Base-by-base conservation (phyloP, 2,329 filamentous ascomycete species). In the Ceratocystis diversiconidia region DNA sequence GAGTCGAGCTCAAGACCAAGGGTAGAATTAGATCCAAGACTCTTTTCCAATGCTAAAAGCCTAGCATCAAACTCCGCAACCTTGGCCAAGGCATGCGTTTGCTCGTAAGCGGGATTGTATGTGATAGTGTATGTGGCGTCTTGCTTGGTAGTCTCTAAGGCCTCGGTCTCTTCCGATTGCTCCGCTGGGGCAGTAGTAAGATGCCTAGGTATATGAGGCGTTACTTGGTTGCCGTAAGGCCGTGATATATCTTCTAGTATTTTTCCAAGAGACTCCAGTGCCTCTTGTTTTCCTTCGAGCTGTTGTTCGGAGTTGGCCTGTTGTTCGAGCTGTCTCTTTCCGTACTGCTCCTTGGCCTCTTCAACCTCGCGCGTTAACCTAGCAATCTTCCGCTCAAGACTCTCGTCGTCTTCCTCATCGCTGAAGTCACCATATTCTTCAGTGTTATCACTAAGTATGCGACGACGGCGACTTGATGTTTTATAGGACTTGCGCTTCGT, bases 31-130 rank as follows among this genome's bases (percentile, higher is more conserved):
- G 96, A 82, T 8, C 94, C 94, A 32, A 99, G 82, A 1, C 86
- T 83, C 70, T 85, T 85, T 77, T 99, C 94, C 61, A 99, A 79
- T 36, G 88, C 78, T 2, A 87, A 78, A 22, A 99, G 82, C 4
- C 94, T 85, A 36, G 84, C 82, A 73, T 97, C 92, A 71, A 99
- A 96, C 69, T 94, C 88, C 28, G 92, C 89, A 5, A 90, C 87
- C 74, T 91, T 89, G 43, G 86, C 84, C 44, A 96, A 79, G 30
- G 87, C 84, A 71, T 90, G 87, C 50, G 79, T 85, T 72, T 87
- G 81, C 70, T 86, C 82, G 69, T 85, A 89, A 62, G 75, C 80
- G 57, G 78, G 86, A 41, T 83, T 80, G 70, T 87, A 87, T 36
- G 83, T 85, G 61, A 87, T 76, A 0, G 83, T 86, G 70, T 87